Base-by-base conservation (phyloP, 768 basidiomycete genomes). In the Mycena maculata region DNA sequence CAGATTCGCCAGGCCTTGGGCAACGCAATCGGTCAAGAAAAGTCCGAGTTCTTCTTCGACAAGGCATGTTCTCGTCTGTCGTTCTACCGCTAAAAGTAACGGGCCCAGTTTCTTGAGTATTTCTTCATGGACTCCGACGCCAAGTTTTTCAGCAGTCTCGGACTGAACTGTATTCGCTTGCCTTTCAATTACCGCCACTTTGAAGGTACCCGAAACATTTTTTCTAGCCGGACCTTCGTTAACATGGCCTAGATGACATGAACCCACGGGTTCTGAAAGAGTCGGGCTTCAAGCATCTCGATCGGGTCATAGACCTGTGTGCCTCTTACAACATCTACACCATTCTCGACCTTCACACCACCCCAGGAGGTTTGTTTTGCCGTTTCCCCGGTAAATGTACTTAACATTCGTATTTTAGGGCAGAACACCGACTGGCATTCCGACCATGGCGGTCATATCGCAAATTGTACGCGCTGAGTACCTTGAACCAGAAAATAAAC, bases 381-480 rank as follows among this genome's bases (percentile, higher is more conserved):
- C 20, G 2, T 20, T 25, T 28, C 10, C 39, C 3, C 4, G 15
- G 6, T 45, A 1, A 3, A 1, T 3, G 11, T 53, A 18, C 18
- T 57, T 28, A 53, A 41, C 13, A 18, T 39, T 3, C 11, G 38
- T 12, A 59, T 36, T 44, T 22, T 22, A 69, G 68, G 91, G 3
- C 91, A 92, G 77, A 91, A 91, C 76, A 85, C 84, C 25, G 93
- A 89, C 77, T 95, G 94, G 93, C 94, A 95, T 76, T 82, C 85
- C 22, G 92, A 94, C 74, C 84, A 87, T 20, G 91, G 90, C 18
- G 84, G 86, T 15, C 90, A 91, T 74, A 84, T 90, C 31, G 88
- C 90, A 54, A 87, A 87, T 75, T 90, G 84, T 82, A 70, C 48
- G 82, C 38, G n/a, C n/a, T n/a, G n/a, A 5, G 15, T 30, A 25